Conservation (phyloP, 2,329 filamentous ascomycete genomes). For the Plectosphaerella cucumerina region DNA sequence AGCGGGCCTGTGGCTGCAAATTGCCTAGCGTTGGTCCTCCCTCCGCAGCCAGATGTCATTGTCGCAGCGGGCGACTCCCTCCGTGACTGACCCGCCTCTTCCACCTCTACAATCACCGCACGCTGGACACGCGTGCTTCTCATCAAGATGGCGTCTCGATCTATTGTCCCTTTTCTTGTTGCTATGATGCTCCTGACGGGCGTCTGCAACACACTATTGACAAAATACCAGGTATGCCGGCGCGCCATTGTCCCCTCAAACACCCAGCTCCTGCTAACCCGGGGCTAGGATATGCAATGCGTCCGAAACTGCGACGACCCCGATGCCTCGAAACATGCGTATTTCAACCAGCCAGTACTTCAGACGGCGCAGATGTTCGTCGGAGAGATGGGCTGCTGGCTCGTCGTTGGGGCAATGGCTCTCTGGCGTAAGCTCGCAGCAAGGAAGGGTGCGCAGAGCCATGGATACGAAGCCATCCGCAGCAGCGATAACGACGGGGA, state of each 20-base stretch:
- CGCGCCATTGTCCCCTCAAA: background rate
- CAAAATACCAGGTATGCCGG: conserved; percentile 82
- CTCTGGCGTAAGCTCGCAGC: conserved; percentile 57
- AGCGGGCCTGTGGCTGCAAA: too few species aligned
- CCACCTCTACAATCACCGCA: too few species aligned
- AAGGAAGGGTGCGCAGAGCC: conserved; percentile 35
- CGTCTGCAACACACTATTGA: conserved; percentile 93
- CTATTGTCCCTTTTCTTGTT: conserved; percentile 78
- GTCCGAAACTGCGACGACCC: conserved; percentile 79
- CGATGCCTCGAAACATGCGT: conserved; percentile 59
- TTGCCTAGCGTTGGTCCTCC: too few species aligned
- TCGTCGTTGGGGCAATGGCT: conserved; percentile 71
- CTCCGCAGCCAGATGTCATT: background rate
- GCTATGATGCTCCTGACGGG: conserved; percentile 96
- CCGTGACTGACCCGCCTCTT: too few species aligned
- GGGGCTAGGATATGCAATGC: conserved; percentile 84
- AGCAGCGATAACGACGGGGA: conserved; percentile 41
- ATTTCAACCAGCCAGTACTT: conserved; percentile 92
- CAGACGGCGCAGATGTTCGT: conserved; percentile 99
- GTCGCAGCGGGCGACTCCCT: background rate
- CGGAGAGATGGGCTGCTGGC: conserved; percentile 93
- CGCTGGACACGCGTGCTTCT: background rate
- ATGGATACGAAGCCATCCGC: conserved; percentile 64
- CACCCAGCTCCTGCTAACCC: background rate
- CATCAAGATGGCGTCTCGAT: conserved; percentile 63